phyloP scores from a whole-genome alignment of 164 flowering plant genomes.

The Buxus sempervirens region DNA sequence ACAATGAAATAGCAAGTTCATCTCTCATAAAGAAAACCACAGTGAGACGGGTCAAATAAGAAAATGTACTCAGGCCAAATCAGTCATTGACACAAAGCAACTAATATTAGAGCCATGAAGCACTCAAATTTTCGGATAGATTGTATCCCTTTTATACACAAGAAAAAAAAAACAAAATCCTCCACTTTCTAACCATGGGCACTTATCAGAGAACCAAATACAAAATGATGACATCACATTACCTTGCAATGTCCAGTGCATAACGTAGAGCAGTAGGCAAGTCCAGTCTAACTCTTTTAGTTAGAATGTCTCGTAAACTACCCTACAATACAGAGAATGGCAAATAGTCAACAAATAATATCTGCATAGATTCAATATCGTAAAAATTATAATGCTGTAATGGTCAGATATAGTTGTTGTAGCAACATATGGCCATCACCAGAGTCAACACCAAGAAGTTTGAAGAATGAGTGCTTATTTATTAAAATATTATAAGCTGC shows the following conservation, averaged over 20 bases:
- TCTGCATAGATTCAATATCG: no score
- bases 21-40: no score
- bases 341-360: neutral
- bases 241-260: slow-evolving; percentile 74
- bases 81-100: no score
- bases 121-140: no score
- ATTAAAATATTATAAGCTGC: no score
- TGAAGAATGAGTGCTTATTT: neutral
- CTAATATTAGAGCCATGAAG: no score
- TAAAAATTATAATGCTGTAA: no score
- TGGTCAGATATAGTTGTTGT: no score
- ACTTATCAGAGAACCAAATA: neutral
- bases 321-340: slow-evolving; percentile 26
- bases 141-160: neutral
- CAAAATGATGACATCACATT: neutral
- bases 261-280: slow-evolving; percentile 43
- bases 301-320: slow-evolving; percentile 37
- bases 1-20: no score
- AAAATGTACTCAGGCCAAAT: no score
- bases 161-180: neutral
- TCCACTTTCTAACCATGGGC: neutral
- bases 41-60: no score
- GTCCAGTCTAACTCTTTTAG: slow-evolving; percentile 38
- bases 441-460: neutral
- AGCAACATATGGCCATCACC: neutral